Conservation (phyloP, 2,329 filamentous ascomycete species). For the Purpureocillium takamizusanense region DNA sequence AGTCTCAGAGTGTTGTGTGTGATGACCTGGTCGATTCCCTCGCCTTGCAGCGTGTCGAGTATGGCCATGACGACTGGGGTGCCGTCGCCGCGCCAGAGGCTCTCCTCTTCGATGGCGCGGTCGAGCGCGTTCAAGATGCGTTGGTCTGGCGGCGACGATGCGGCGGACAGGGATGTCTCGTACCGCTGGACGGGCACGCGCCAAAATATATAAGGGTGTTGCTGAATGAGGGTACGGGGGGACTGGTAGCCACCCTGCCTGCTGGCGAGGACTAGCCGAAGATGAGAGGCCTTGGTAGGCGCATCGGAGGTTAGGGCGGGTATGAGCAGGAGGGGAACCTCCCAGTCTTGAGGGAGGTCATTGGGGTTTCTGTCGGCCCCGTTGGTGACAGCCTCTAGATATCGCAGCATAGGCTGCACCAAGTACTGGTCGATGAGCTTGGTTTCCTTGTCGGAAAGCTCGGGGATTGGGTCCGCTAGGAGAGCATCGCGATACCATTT, state of each 20-base stretch:
- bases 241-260: conserved; percentile 15
- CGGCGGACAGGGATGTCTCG: conserved; percentile 13
- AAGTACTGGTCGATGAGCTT: conserved; percentile 14
- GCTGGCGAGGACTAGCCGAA: conserved; percentile 11
- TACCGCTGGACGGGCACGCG: conserved; percentile 21
- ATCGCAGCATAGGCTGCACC: conserved; percentile 11
- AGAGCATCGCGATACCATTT: conserved; percentile 45
- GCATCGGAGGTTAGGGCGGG: conserved; percentile 12
- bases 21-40: conserved; percentile 8
- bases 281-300: conserved; percentile 9
- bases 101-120: conserved; percentile 9
- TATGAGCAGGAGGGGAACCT: conserved; percentile 13
- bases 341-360: conserved; percentile 12
- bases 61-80: conserved; percentile 10
- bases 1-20: conserved; percentile 21
- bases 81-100: conserved; percentile 8
- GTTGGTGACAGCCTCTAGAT: conserved; percentile 14
- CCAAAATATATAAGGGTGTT: conserved; percentile 30
- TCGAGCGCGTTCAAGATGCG: conserved; percentile 16
- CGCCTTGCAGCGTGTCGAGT: conserved; percentile 6
- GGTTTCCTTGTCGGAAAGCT: conserved; percentile 13
- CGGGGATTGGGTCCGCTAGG: conserved; percentile 14
- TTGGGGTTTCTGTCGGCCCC: neutral
- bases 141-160: conserved; percentile 7
- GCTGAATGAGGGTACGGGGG: conserved; percentile 11